Base-by-base conservation (phyloP, 1,284 basidiomycete species). In the Cutaneotrichosporon mucoides region DNA sequence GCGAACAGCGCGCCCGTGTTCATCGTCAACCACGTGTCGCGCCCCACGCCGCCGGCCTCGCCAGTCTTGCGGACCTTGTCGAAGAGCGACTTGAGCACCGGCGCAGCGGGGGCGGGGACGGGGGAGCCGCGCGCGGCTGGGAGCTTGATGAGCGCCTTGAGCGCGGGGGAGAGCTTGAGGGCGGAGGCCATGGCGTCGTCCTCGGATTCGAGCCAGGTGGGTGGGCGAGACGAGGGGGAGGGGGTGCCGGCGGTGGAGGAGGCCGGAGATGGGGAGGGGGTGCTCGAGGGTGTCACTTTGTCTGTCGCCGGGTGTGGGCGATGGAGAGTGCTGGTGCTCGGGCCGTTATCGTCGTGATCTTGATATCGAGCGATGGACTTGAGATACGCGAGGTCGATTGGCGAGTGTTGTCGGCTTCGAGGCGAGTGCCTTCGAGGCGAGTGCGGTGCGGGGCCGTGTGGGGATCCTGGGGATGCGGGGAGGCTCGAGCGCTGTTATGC, bases 101-200 rank as follows among this genome's bases (percentile, higher is more conserved):
- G 13, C 5, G 36, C 40, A 4, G 66, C 41, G 0, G 76, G 75
- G 11, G 70, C 62, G 8, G 76, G 70, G 34, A 72, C 60, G 11
- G 73, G 64, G 1, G 56, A 45, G 40, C 69, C 70, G 35, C 65
- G 57, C 46, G 74, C 70, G 40, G 60, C 54, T 7, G 73, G 69
- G 3, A 64, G 48, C 1, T 68, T 57, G 60, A 77, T 71, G 58
- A 77, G 70, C 40, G 66, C 49, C 65, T 77, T 77, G 65, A 77
- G 62, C 16, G 69, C 51, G 8, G 73, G 70, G 4, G 70, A 71
- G 57, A 77, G 71, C 57, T 73, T 71, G 58, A 73, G 59, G 6
- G 42, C 46, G 2, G 62, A 54, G 43, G 62, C 42, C 59, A 60
- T 60, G 3, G n/a, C 36, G 47, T 45, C 44, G 42, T 45, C 53